These are phyloP conservation scores for Streptanthus diversifolius DNA, from an alignment of 345 rosid genomes.

Conservation along the genomic window DNA sequence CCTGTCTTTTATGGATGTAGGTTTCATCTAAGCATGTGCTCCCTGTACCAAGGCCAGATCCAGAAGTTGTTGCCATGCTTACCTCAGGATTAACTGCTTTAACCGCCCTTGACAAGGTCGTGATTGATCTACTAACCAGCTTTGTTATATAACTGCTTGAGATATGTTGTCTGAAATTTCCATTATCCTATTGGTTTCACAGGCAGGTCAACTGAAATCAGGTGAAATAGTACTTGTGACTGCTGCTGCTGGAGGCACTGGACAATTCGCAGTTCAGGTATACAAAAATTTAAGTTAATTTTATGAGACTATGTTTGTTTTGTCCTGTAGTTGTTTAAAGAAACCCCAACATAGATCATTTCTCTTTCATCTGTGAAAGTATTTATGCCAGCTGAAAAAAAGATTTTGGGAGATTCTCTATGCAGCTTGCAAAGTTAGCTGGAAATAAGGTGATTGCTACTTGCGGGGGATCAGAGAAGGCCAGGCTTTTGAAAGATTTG, in stretches of 20 bases:
- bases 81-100: constrained; percentile 97
- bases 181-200: constrained; percentile 22
- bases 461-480: constrained; percentile 89
- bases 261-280: constrained; percentile 99
- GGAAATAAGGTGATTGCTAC: constrained; percentile 89
- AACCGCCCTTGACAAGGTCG: constrained; percentile 86
- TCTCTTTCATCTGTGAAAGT: not conserved
- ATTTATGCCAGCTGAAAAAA: not conserved
- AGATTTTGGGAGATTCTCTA: not conserved
- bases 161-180: not conserved
- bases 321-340: not conserved
- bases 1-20: constrained; percentile 35
- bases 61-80: constrained; percentile 98
- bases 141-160: not conserved
- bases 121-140: not conserved
- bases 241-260: constrained; percentile 99
- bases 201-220: constrained; percentile 87
- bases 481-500: constrained; percentile 64
- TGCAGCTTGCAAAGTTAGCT: constrained; percentile 88
- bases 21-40: constrained; percentile 73
- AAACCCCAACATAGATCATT: not conserved
- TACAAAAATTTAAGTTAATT: constrained; percentile 1
- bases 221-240: constrained; percentile 83
- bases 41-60: constrained; percentile 88
- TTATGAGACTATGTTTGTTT: not conserved